Percentiles rank a stretch among this genome's conserved stretches.
Evolutionary conservation across 257 asterid species (phyloP).

Genomic region (Fraxinus americana): DNA sequence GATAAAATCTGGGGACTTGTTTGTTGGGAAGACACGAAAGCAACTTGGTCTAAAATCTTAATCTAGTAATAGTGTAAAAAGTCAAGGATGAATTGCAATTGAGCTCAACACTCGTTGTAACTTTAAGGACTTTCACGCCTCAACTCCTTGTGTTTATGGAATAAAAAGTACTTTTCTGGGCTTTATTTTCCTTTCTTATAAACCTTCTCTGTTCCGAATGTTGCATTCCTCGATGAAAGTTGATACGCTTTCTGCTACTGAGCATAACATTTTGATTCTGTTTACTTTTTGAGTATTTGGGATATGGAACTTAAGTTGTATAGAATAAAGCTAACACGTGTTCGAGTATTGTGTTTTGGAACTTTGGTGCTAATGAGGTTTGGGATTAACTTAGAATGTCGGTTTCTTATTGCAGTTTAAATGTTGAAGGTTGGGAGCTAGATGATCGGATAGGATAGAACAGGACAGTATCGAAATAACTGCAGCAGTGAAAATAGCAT

Average conservation of each 20-base stretch:
- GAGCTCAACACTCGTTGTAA: not conserved
- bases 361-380: too few species aligned
- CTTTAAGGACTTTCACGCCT: not conserved
- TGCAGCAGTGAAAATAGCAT: too few species aligned
- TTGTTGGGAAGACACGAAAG: conserved; percentile 59
- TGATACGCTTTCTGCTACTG: not conserved
- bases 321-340: too few species aligned
- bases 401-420: too few species aligned
- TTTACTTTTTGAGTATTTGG: not conserved
- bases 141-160: not conserved
- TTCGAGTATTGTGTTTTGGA: not conserved
- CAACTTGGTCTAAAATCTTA: conserved; percentile 56
- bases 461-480: too few species aligned
- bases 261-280: not conserved
- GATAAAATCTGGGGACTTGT: conserved; percentile 80
- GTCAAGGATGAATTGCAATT: not conserved
- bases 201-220: not conserved
- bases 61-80: not conserved
- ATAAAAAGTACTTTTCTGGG: not conserved
- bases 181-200: not conserved
- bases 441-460: too few species aligned
- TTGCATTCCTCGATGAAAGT: not conserved
- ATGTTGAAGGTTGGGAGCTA: too few species aligned
- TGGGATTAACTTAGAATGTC: too few species aligned
- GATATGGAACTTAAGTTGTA: not conserved